Conservation (phyloP, 2,329 filamentous ascomycete species). For the Pleoardoris graminearum region DNA sequence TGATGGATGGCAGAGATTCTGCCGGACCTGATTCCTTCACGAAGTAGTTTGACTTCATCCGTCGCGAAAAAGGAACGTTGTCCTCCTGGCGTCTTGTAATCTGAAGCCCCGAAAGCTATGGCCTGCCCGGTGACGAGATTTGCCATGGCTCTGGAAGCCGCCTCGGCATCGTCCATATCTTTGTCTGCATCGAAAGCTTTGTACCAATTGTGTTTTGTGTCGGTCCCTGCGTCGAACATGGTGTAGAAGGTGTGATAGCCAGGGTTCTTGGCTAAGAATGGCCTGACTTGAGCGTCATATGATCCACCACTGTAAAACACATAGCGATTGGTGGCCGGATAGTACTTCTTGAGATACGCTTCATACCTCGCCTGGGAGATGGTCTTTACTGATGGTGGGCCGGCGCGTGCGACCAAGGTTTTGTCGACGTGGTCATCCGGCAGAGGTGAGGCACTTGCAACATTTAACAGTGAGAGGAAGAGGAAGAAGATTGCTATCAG, state of each 20-base stretch:
- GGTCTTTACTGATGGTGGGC: background rate
- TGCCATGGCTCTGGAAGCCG: slow-evolving; percentile 8
- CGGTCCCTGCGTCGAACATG: slow-evolving; percentile 1
- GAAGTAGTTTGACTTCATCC: slow-evolving; percentile 5
- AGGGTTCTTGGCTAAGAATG: background rate
- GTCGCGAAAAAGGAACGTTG: slow-evolving; percentile 1
- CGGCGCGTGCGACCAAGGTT: slow-evolving; percentile 3
- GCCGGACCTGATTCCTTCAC: slow-evolving; percentile 1
- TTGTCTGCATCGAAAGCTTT: background rate
- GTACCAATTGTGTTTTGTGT: slow-evolving; percentile 6
- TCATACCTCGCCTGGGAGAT: slow-evolving; percentile 3
- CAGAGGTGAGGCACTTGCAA: slow-evolving; percentile 10
- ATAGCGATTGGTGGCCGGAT: background rate
- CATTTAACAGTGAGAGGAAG: slow-evolving; percentile 7
- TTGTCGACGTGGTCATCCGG: slow-evolving; percentile 4
- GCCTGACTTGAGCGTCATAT: background rate
- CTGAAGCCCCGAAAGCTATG: slow-evolving; percentile 7
- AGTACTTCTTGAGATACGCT: slow-evolving; percentile 5
- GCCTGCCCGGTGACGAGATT: background rate
- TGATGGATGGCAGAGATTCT: slow-evolving; percentile 8
- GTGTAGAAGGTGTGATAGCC: slow-evolving; percentile 3
- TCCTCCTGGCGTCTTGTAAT: slow-evolving; percentile 3
- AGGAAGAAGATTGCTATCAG: slow-evolving; percentile 7
- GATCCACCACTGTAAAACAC: slow-evolving; percentile 7
- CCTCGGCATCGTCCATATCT: slow-evolving; percentile 8